Base-by-base conservation (phyloP, 2,329 filamentous ascomycete species). In the Xylaria sp. region DNA sequence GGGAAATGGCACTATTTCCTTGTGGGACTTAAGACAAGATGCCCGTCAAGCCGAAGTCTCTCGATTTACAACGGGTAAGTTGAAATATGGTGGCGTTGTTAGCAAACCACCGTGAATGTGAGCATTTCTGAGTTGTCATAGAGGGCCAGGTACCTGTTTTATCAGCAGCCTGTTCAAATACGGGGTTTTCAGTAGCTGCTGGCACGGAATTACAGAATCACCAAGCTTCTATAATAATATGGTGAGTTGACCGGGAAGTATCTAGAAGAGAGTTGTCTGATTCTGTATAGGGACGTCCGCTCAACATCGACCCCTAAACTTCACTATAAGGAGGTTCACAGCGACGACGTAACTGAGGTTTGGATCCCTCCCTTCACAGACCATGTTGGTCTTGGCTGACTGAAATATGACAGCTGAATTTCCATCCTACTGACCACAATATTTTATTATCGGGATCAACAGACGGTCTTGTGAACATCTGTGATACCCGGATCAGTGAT, bases 381-480 rank as follows among this genome's bases (percentile, higher is more conserved):
- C 27, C 60, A 2, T 48, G 21, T 48, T 34, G 55, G 36, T 12
- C 7, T 24, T 53, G 11, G 27, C 68, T 75, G 79, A 72, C 68
- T 75, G 79, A 71, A 67, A 69, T 72, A n/a, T 75, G 75, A 58
- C 76, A 89, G 83, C 79, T 90, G 1, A 82, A 85, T 75, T 89
- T 90, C 74, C 89, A 92, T 78, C 89, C 90, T 0, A 81, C 79
- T 2, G 82, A 86, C 57, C 84, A 87, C 0, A 84, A 86, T 53
- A 82, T 92, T 17, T 85, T 95, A 5, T 84, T 95, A 11, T 93
- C 92, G 1, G 92, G 91, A 51, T 93, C 91, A 45, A 95, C 92
- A 14, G 93, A 96, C 79, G 92, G 92, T 6, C 86, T 95, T 1
- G 86, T 95, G 74, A 94, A 92, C 75, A 83, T 95, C 54, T 93